Evolutionary conservation across 164 flowering plant species (phyloP).

Genomic region (Protea cynaroides): DNA sequence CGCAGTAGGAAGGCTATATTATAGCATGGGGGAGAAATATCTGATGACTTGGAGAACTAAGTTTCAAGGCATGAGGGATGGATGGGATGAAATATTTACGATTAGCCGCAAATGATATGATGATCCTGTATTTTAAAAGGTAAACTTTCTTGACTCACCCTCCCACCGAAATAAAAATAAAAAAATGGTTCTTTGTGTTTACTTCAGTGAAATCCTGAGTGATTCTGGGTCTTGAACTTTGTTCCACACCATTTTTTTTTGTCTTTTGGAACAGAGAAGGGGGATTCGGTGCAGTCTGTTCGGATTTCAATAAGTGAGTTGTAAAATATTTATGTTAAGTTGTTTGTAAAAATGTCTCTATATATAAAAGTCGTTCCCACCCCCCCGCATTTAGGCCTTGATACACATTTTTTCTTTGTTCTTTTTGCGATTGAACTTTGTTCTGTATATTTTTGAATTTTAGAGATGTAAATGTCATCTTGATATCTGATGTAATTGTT

Average conservation of each 20-base stretch:
- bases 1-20: background rate
- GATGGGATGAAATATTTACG: background rate
- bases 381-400: background rate
- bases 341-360: constrained; percentile 1
- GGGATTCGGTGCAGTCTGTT: background rate
- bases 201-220: background rate
- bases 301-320: background rate
- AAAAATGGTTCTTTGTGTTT: background rate
- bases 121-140: background rate
- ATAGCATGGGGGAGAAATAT: background rate
- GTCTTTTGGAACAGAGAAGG: background rate
- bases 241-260: background rate
- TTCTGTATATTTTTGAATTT: background rate
- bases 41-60: background rate
- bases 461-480: background rate
- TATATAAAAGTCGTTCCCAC: too few relatives aligned
- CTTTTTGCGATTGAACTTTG: background rate
- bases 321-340: background rate
- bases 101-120: background rate
- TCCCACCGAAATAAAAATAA: background rate
- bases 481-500: too few relatives aligned
- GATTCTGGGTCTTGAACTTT: background rate
- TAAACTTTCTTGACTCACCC: background rate
- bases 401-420: background rate
- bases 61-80: background rate